These are phyloP conservation scores for Yamadazyma triangularis DNA, from an alignment of 1,139 yeast species.

Conservation along the genomic window DNA sequence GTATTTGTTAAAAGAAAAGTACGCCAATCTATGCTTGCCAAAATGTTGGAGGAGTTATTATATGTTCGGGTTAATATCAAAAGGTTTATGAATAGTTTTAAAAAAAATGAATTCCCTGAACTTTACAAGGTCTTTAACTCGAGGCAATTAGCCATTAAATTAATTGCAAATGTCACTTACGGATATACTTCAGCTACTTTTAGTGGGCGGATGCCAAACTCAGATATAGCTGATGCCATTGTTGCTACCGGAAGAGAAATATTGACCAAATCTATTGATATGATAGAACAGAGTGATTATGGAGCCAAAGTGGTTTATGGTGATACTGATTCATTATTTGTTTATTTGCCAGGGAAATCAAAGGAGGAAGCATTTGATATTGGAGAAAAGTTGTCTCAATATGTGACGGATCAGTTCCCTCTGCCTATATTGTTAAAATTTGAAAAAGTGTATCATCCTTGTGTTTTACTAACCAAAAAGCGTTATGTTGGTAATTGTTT, in stretches of 20 bases:
- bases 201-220: conserved; percentile 96
- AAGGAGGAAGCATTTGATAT: conserved; percentile 70
- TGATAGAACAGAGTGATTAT: conserved; percentile 64
- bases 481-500: conserved; percentile 83
- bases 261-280: conserved; percentile 60
- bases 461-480: conserved; percentile 78
- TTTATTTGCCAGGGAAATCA: conserved; percentile 80
- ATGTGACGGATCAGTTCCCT: conserved; percentile 67
- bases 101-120: conserved; percentile 30
- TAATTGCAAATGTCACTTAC: conserved; percentile 92
- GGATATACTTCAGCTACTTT: conserved; percentile 94
- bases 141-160: conserved; percentile 79
- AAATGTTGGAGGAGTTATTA: conserved; percentile 78
- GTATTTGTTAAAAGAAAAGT: conserved; percentile 65
- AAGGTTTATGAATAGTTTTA: conserved; percentile 57
- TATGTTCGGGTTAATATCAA: conserved; percentile 79
- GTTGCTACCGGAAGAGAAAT: conserved; percentile 90
- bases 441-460: conserved; percentile 90
- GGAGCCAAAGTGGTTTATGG: conserved; percentile 96
- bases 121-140: conserved; percentile 61
- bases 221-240: conserved; percentile 91
- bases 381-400: conserved; percentile 66
- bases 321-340: conserved; percentile 91
- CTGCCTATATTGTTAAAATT: conserved; percentile 79
- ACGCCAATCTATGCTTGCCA: conserved; percentile 71